These are phyloP conservation scores for Rhizophlyctis rosea DNA, from an alignment of 192 early-diverging fungal species.

Conservation along the genomic window DNA sequence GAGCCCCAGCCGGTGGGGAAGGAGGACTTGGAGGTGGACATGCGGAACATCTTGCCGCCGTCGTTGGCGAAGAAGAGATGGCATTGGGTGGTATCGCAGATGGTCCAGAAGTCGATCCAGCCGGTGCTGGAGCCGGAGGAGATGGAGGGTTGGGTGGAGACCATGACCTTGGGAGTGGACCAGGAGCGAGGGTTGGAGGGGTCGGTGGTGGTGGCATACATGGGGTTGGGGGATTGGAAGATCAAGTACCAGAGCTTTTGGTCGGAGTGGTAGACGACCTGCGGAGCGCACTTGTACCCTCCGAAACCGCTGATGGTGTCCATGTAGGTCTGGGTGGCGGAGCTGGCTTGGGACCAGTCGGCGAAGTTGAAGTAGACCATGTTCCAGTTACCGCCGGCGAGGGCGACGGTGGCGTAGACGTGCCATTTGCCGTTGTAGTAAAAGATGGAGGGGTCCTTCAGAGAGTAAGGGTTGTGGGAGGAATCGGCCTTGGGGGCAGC, in stretches of 20 bases:
- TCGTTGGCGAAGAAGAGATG: slow-evolving; percentile 15
- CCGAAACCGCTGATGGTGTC: slow-evolving; percentile 1
- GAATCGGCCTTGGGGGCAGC: too few species aligned
- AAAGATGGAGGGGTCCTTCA: slow-evolving; percentile 21
- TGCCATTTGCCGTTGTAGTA: slow-evolving; percentile 22
- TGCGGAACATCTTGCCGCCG: slow-evolving; percentile 4
- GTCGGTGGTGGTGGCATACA: slow-evolving; percentile 11
- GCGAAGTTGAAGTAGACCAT: slow-evolving; percentile 21
- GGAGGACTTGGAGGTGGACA: background rate
- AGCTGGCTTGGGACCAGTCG: slow-evolving; percentile 5
- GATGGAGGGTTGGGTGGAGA: slow-evolving; percentile 2
- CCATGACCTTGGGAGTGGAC: slow-evolving; percentile 7
- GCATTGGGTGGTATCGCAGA: slow-evolving; percentile 7
- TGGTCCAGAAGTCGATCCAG: slow-evolving; percentile 16
- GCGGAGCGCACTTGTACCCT: slow-evolving; percentile 19
- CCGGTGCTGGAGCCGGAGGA: slow-evolving; percentile 1
- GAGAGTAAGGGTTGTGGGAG: slow-evolving; percentile 1
- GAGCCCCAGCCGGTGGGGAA: too few species aligned
- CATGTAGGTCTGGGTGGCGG: slow-evolving; percentile 2
- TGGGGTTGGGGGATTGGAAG: slow-evolving; percentile 22
- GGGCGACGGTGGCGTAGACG: slow-evolving; percentile 11
- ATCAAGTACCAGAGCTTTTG: slow-evolving; percentile 19
- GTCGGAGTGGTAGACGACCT: slow-evolving; percentile 17
- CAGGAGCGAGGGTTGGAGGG: slow-evolving; percentile 11
- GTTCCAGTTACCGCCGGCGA: slow-evolving; percentile 13